These are phyloP conservation scores for Hammondia hammondi DNA, from an alignment of 169 alveolate genomes.

Conservation along the genomic window DNA sequence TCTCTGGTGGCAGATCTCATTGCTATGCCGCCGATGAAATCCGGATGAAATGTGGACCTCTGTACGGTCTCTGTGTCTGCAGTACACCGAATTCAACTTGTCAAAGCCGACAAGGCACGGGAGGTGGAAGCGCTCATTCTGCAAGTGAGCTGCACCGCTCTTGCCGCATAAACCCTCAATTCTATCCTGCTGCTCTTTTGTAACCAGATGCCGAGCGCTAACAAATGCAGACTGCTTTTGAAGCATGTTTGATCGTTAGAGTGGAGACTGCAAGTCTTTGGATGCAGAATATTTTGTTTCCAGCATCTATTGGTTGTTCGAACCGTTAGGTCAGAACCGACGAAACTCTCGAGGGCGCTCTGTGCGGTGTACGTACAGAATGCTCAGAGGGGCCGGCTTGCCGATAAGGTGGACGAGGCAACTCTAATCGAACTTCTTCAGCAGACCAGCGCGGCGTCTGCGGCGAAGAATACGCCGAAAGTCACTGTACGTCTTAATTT, in stretches of 20 bases:
- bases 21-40: too few relatives aligned
- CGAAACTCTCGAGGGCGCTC: too few relatives aligned
- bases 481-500: neutral
- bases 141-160: neutral
- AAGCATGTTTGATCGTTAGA: too few relatives aligned
- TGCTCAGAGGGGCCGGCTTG: neutral
- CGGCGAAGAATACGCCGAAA: neutral
- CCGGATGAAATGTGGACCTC: too few relatives aligned
- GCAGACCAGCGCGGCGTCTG: neutral
- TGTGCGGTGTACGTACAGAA: neutral
- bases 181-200: too few relatives aligned
- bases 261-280: too few relatives aligned
- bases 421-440: conserved; percentile 28
- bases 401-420: conserved; percentile 17
- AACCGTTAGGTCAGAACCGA: too few relatives aligned
- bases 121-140: conserved; percentile 13
- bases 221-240: too few relatives aligned
- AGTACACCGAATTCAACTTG: conserved; percentile 40
- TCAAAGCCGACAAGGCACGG: conserved; percentile 21
- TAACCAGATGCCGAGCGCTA: too few relatives aligned
- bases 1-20: neutral
- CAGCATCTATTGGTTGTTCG: too few relatives aligned
- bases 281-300: too few relatives aligned
- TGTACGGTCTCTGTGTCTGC: neutral
- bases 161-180: too few relatives aligned